phyloP scores from a whole-genome alignment of 2,329 filamentous ascomycete genomes.

The Sclerotinia nivalis region DNA sequence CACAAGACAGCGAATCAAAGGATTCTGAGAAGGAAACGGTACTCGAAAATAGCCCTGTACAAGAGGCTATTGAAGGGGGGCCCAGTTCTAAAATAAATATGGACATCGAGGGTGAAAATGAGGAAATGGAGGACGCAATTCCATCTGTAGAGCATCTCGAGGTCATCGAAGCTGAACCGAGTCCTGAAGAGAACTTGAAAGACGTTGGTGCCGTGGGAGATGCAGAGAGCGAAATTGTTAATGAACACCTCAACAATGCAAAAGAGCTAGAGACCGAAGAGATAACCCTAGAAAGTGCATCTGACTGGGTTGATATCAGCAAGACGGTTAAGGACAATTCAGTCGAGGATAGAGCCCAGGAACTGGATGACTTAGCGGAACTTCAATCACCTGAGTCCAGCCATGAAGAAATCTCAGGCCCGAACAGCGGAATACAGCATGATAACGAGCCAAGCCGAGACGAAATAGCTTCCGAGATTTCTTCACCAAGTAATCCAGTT shows the following conservation, averaged over 20 bases:
- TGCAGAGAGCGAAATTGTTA: neutral
- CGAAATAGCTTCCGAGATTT: neutral
- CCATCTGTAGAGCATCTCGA: neutral
- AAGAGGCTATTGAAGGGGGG: fast-evolving
- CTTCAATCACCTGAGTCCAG: neutral
- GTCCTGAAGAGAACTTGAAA: no score
- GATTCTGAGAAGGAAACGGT: fast-evolving
- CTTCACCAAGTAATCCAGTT: no score
- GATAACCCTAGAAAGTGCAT: neutral
- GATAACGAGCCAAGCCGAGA: neutral
- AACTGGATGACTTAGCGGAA: neutral
- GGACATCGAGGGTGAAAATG: neutral
- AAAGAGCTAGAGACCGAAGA: neutral
- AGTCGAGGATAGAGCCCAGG: neutral
- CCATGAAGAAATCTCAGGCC: neutral
- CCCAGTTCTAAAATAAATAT: fast-evolving
- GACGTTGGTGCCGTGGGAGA: fast-evolving
- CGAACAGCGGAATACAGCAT: neutral
- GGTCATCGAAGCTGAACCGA: neutral
- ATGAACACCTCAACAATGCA: fast-evolving
- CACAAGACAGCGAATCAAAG: no score
- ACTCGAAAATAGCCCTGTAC: neutral
- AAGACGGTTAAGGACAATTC: neutral
- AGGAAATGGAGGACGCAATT: fast-evolving
- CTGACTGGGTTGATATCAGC: neutral